A percentile compares a stretch with the other conserved stretches of the same genome.
Conservation (phyloP, 768 basidiomycete genomes). For the Hemileccinum impolitum region DNA sequence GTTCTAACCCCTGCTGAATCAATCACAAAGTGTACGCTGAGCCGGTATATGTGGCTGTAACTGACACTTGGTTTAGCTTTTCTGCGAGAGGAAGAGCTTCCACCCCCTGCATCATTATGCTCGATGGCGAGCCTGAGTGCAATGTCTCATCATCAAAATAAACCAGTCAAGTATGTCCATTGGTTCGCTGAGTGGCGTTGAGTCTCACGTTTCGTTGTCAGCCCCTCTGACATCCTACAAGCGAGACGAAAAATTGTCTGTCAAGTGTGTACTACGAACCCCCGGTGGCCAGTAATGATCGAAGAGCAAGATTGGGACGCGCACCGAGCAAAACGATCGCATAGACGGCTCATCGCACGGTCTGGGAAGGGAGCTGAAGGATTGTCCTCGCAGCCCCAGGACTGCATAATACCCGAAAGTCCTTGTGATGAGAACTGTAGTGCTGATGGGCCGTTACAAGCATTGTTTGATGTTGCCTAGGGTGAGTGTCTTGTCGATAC, state of each 20-base stretch:
- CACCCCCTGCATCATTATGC: conserved; percentile 57
- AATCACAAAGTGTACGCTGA: conserved; percentile 46
- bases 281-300: conserved; percentile 60
- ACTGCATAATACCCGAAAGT: not conserved
- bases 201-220: conserved; percentile 29
- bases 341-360: conserved; percentile 46
- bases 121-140: conserved; percentile 44
- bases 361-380: conserved; percentile 12
- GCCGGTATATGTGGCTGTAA: not conserved
- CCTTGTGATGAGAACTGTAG: conserved; percentile 3
- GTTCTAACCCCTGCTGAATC: conserved; percentile 50
- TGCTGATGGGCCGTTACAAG: conserved; percentile 2
- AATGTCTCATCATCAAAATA: conserved; percentile 47
- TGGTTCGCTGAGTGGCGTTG: not conserved
- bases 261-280: conserved; percentile 55
- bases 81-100: conserved; percentile 44
- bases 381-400: not conserved
- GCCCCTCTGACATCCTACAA: conserved; percentile 53
- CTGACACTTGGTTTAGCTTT: conserved; percentile 41
- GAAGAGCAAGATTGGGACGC: conserved; percentile 52
- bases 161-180: conserved; percentile 44
- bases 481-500: conserved; percentile 9
- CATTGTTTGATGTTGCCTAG: conserved; percentile 5
- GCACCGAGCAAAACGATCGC: conserved; percentile 55
- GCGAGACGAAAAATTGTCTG: conserved; percentile 61